These are phyloP conservation scores for Lycium barbarum DNA, from an alignment of 257 asterid species.

Conservation along the genomic window DNA sequence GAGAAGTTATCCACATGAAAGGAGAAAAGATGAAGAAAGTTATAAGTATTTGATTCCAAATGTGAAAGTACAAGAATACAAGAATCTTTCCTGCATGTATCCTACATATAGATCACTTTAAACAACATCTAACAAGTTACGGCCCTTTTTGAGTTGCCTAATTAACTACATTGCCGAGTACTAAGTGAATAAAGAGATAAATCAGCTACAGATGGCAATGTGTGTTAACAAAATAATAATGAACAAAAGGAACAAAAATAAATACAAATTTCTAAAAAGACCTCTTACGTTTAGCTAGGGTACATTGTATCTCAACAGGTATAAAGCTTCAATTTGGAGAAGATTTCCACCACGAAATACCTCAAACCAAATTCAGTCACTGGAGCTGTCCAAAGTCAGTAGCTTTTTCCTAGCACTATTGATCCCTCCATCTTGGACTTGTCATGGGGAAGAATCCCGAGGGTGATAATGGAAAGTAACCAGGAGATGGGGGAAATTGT, in stretches of 20 bases:
- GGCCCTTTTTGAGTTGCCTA: slow-evolving; percentile 27
- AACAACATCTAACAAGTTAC: slow-evolving; percentile 18
- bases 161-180: slow-evolving; percentile 24
- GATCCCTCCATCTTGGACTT: slow-evolving; percentile 93
- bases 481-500: slow-evolving; percentile 85
- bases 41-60: slow-evolving; percentile 10
- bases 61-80: slow-evolving; percentile 24
- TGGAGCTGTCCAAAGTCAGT: slow-evolving; percentile 43
- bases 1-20: not conserved
- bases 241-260: slow-evolving; percentile 29
- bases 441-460: slow-evolving; percentile 67
- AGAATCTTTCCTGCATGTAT: slow-evolving; percentile 1
- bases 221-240: slow-evolving; percentile 32
- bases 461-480: slow-evolving; percentile 83
- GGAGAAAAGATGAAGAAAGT: not conserved
- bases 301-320: slow-evolving; percentile 38
- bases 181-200: slow-evolving; percentile 32
- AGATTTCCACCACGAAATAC: slow-evolving; percentile 33
- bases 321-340: slow-evolving; percentile 40
- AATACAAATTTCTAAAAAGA: slow-evolving; percentile 31
- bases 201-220: slow-evolving; percentile 38
- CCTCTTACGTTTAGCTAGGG: slow-evolving; percentile 38
- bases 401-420: slow-evolving; percentile 49
- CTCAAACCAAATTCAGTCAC: slow-evolving; percentile 35
- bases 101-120: slow-evolving; percentile 24